Evolutionary conservation across 1,139 yeast genomes (phyloP), one percentile per base, ranked within the genome.

Genomic region (Schizosaccharomyces versatilis): DNA sequence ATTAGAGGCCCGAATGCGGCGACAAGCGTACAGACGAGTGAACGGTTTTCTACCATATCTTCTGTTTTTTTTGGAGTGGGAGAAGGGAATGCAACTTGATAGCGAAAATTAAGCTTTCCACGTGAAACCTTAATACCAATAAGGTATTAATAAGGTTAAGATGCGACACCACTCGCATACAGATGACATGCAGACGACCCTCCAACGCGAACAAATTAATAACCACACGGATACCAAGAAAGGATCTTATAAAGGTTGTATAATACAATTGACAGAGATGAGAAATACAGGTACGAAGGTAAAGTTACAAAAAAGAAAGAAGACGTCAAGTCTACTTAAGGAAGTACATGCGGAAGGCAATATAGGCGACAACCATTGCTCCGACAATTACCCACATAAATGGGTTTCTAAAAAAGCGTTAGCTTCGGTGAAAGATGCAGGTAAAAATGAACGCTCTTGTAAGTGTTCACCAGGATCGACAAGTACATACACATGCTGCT

Each of bases 331-430:
- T 53, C 55, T 14, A 52, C 41, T 41, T 54, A 41, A 12, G 54
- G 49, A 48, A 32, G 54, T 57, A 57, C 55, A 53, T 58, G 39
- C 51, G 39, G 52, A 56, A 57, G 17, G 57, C 59, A 42, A 54
- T 47, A 52, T 57, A 57, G 32, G 56, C 59, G 32, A 51, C 57
- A 32, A 52, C 56, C 32, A 53, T 55, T 38, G 54, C 38, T 1
- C 51, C 49, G 24, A 44, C 58, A 15, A 57, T 39, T 24, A 54
- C 40, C 32, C 55, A 55, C 51, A 57, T 42, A 53, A 54, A 52
- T 39, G 41, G 17, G 7, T 38, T 15, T 14, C 36, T 15, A 19
- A 17, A 47, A 49, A 10, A 48, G 7, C 44, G n/a, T 14, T 49
- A 49, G 39, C 12, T 10, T 14, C 14, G 12, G 12, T 40, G 10